Conservation (phyloP, 805 yeast species). For the Debaryomyces prosopidis region DNA sequence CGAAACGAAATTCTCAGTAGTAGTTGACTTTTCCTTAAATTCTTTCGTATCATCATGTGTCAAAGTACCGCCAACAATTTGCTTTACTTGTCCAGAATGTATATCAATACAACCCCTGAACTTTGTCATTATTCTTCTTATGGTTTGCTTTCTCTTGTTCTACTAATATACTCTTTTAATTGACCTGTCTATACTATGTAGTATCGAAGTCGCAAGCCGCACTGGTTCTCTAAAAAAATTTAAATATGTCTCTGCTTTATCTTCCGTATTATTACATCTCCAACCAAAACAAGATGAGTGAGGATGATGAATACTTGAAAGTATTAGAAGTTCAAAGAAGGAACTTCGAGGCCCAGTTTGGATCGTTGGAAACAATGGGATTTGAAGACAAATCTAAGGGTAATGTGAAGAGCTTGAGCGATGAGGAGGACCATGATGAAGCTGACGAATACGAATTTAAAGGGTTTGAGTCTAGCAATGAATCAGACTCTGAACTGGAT, state of each 20-base stretch:
- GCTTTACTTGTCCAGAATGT: slow-evolving; percentile 93
- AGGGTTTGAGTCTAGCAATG: slow-evolving; percentile 9
- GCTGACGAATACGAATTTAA: slow-evolving; percentile 14
- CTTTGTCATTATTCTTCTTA: slow-evolving; percentile 59
- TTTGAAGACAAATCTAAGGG: slow-evolving; percentile 28
- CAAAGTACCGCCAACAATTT: slow-evolving; percentile 93
- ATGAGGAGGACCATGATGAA: slow-evolving; percentile 20
- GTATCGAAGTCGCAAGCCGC: background rate
- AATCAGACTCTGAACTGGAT: slow-evolving; percentile 10
- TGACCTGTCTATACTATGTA: too few relatives aligned
- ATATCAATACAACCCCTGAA: slow-evolving; percentile 95
- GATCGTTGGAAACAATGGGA: slow-evolving; percentile 51
- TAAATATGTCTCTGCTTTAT: background rate
- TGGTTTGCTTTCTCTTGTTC: background rate
- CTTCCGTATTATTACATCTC: background rate
- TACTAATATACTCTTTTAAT: too few relatives aligned
- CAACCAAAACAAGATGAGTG: background rate
- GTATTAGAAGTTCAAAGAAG: slow-evolving; percentile 54
- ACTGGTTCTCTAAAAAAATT: background rate
- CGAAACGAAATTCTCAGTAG: slow-evolving; percentile 70
- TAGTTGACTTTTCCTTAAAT: slow-evolving; percentile 14
- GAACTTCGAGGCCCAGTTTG: slow-evolving; percentile 66
- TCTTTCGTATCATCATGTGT: slow-evolving; percentile 49
- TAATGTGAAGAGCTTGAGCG: slow-evolving; percentile 11
- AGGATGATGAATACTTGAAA: slow-evolving; percentile 18